These are phyloP conservation scores for Allomyces macrogynus DNA, from an alignment of 192 early-diverging fungal species.

Conservation along the genomic window DNA sequence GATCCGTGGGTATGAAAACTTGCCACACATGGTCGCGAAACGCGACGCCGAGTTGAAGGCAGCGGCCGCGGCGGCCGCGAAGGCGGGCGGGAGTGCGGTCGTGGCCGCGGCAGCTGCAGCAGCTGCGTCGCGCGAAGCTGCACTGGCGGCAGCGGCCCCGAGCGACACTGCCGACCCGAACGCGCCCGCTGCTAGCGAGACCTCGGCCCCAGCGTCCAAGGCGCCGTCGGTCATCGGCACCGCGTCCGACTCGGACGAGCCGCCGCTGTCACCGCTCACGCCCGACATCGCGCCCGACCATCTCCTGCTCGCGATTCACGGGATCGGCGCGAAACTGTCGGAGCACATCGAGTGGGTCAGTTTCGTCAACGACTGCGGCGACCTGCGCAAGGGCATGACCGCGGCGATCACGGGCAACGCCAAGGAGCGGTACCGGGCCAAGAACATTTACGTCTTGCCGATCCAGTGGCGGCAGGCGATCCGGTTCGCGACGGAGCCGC, in stretches of 20 bases:
- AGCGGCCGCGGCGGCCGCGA: neutral
- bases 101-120: neutral
- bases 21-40: neutral
- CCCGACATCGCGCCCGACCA: neutral
- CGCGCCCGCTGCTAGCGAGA: neutral
- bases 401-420: neutral
- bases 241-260: neutral
- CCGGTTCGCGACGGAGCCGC: neutral
- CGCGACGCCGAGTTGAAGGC: neutral
- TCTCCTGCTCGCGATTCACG: slow-evolving; percentile 3
- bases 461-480: slow-evolving; percentile 2
- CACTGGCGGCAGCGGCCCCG: neutral
- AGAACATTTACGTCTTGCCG: neutral
- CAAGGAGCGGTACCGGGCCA: neutral
- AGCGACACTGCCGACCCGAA: neutral
- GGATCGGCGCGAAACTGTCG: slow-evolving; percentile 4
- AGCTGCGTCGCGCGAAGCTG: neutral
- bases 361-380: neutral
- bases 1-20: neutral
- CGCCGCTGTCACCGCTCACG: neutral
- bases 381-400: neutral
- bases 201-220: no score
- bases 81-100: neutral
- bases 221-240: neutral
- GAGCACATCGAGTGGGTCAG: slow-evolving; percentile 1